Conservation (phyloP, 352 stramenopile genomes). For the Globisporangium apiculatum region DNA sequence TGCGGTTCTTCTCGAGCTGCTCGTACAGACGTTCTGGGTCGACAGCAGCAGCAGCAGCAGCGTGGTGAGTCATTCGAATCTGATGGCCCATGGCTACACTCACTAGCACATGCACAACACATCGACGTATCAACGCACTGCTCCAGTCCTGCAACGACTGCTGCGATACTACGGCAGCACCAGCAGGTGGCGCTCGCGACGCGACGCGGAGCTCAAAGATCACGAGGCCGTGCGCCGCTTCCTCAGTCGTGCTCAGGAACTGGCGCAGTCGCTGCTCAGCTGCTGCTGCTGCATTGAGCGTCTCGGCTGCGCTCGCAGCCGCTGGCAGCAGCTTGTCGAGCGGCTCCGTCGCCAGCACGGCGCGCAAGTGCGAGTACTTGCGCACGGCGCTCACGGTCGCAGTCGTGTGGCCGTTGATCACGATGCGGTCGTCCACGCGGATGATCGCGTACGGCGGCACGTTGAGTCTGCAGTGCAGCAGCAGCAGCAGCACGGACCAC, state of each 20-base stretch:
- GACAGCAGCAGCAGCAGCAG: neutral
- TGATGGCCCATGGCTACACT: neutral
- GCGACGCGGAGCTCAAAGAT: constrained; percentile 43
- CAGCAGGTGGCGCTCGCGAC: neutral
- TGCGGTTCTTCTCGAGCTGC: constrained; percentile 26
- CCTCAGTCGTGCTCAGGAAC: constrained; percentile 54
- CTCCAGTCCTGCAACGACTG: constrained; percentile 47
- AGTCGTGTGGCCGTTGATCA: constrained; percentile 41
- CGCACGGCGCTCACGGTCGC: constrained; percentile 39
- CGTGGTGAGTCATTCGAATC: neutral
- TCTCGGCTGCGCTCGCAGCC: neutral
- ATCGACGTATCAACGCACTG: constrained; percentile 21
- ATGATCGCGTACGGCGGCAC: constrained; percentile 65
- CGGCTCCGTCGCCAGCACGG: constrained; percentile 46
- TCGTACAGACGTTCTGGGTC: constrained; percentile 33
- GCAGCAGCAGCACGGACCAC: neutral
- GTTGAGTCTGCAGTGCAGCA: constrained; percentile 30
- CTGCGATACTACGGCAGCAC: constrained; percentile 11
- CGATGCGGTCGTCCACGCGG: constrained; percentile 53
- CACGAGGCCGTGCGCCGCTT: constrained; percentile 41
- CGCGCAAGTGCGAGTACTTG: constrained; percentile 53
- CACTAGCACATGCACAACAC: neutral
- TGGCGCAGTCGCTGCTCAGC: constrained; percentile 45
- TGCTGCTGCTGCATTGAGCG: constrained; percentile 17
- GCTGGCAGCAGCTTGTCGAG: constrained; percentile 35